Percentiles rank a stretch among this genome's conserved stretches.
phyloP scores from a whole-genome alignment of 2,329 filamentous ascomycete genomes.

The Colletotrichum camelliae region DNA sequence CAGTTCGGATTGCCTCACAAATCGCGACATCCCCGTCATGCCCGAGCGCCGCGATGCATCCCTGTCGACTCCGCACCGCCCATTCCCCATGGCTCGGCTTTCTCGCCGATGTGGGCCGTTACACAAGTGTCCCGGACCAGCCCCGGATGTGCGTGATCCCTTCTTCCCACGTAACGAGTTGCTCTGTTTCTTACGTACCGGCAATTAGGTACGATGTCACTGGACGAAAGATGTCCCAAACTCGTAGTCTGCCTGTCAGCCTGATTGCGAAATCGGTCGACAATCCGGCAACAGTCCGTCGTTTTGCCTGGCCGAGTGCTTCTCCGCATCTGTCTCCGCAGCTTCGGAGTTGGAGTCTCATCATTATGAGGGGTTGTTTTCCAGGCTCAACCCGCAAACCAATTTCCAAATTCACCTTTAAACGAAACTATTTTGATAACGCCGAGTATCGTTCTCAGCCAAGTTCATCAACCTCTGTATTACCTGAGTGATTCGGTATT shows the following conservation, averaged over 20 bases:
- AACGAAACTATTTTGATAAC: background rate
- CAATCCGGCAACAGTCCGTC: background rate
- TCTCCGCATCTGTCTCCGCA: background rate
- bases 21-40: background rate
- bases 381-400: background rate
- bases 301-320: background rate
- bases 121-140: background rate
- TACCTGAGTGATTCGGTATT: background rate
- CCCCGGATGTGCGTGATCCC: background rate
- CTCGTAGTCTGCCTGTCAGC: no score
- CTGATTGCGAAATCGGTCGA: background rate
- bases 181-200: background rate
- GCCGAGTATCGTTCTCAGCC: background rate
- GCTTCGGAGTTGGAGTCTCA: background rate
- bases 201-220: background rate
- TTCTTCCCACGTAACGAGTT: background rate
- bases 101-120: constrained; percentile 14
- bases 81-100: background rate
- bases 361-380: background rate
- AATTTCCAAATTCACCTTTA: background rate
- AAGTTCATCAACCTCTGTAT: background rate
- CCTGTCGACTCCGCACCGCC: background rate
- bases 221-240: background rate
- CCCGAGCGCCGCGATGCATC: background rate
- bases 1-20: background rate